Base-by-base conservation (phyloP, 2,329 filamentous ascomycete genomes). In the Hirsutella thompsonii region DNA sequence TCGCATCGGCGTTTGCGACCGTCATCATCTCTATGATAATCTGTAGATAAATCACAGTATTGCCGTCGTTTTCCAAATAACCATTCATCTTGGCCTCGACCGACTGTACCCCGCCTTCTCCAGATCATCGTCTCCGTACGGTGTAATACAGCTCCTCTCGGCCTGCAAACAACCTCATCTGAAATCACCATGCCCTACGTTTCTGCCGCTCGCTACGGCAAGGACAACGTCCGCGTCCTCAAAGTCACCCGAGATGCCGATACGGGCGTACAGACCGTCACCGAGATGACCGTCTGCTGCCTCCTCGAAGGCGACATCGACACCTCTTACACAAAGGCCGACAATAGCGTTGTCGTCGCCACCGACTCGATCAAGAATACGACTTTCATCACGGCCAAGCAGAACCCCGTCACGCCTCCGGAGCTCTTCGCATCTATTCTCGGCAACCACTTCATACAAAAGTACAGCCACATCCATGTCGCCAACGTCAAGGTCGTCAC, bases 291-390 rank as follows among this genome's bases (percentile, higher is more conserved):
- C 33, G 84, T 98, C 52, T 85, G 85, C 66, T 87, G 88, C 47
- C 73, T 96, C 39, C 76, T 98, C 23, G 88, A 96, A 68, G 92
- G 92, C 52, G 83, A 88, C 44, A 95, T 98, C 53, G 85, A 92
- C 41, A 76, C 55, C 47, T 93, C 86, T 49, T 98, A 94, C 73
- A 98, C 90, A 46, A 64, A 76, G 56, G 90, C 87, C 53, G 89
- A 98, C 69, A 98, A 98, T 73, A 84, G 81, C 54, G 85, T 93
- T 49, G 79, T 98, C 44, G 90, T 98, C 46, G 88, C 92, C 48
- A 98, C 92, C 46, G 92, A 98, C 65, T 90, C 88, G 20, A 94
- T 96, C 68, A 98, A 98, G 71, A 94, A 98, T 67, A 96, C 84
- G 53, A 81, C 85, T 58, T 94, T 92, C 70, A 88, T 98, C 66